Conservation (phyloP, 352 stramenopile species). For the Globisporangium emineosum region DNA sequence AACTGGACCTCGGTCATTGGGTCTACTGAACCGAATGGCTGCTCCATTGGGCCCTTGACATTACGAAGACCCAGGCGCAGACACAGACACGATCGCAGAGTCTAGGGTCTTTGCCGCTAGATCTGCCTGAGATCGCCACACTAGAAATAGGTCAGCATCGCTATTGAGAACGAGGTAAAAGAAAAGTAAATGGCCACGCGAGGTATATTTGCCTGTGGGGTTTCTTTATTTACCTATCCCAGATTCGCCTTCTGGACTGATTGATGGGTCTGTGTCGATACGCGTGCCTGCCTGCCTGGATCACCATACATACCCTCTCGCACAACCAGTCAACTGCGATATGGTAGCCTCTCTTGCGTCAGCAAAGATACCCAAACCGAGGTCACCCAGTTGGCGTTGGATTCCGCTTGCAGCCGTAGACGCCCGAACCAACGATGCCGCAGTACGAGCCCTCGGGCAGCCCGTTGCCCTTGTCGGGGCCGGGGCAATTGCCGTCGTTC, state of each 20-base stretch:
- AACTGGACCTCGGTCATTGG: too few relatives aligned
- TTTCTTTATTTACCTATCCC: background rate
- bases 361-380: background rate
- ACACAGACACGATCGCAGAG: background rate
- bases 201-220: background rate
- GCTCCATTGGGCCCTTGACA: too few relatives aligned
- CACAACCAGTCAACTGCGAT: background rate
- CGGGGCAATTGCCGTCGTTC: conserved; percentile 8
- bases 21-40: background rate
- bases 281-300: background rate
- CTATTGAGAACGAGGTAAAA: background rate
- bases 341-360: background rate
- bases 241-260: background rate
- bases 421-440: conserved; percentile 8
- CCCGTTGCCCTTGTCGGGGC: background rate
- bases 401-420: conserved; percentile 7
- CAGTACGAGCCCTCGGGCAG: conserved; percentile 6
- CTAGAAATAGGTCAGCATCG: background rate
- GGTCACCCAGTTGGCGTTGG: background rate
- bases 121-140: too few relatives aligned
- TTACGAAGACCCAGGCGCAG: too few relatives aligned
- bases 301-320: background rate
- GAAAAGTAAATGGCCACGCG: background rate
- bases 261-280: background rate
- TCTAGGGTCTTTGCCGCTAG: background rate